These are phyloP conservation scores for Eimeria brunetti DNA, from an alignment of 169 alveolate genomes.

Conservation along the genomic window DNA sequence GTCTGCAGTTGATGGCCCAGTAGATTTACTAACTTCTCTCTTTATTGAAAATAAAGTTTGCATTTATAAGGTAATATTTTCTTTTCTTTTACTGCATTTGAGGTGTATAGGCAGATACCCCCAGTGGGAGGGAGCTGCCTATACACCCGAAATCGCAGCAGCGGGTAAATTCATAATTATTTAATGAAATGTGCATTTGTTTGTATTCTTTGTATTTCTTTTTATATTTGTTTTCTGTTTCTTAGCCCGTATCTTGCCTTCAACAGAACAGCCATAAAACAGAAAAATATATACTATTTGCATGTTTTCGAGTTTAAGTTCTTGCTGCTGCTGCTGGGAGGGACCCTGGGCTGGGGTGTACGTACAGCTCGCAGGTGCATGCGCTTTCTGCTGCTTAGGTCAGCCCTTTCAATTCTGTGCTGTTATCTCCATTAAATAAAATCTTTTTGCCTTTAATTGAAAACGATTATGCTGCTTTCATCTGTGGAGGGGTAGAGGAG, in stretches of 20 bases:
- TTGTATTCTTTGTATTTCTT: neutral
- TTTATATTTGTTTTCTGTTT: no score
- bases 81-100: neutral
- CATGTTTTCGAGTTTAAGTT: no score
- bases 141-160: neutral
- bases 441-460: slow-evolving; percentile 56
- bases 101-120: neutral
- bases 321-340: slow-evolving; percentile 1
- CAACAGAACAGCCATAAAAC: no score
- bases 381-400: slow-evolving; percentile 12
- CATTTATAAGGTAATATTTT: slow-evolving; percentile 57
- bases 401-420: slow-evolving; percentile 35
- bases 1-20: slow-evolving; percentile 72
- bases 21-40: slow-evolving; percentile 55
- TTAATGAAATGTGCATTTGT: no score
- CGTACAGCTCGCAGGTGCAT: neutral
- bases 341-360: neutral
- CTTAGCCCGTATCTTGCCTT: no score
- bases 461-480: slow-evolving; percentile 16
- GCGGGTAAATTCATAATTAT: neutral
- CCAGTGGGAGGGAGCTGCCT: neutral
- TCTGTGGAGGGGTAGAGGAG: slow-evolving; percentile 41
- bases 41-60: slow-evolving; percentile 77
- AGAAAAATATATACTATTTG: no score
- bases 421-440: slow-evolving; percentile 17